Base-by-base conservation (phyloP, 345 rosid species). In the Eucalyptus regnans region DNA sequence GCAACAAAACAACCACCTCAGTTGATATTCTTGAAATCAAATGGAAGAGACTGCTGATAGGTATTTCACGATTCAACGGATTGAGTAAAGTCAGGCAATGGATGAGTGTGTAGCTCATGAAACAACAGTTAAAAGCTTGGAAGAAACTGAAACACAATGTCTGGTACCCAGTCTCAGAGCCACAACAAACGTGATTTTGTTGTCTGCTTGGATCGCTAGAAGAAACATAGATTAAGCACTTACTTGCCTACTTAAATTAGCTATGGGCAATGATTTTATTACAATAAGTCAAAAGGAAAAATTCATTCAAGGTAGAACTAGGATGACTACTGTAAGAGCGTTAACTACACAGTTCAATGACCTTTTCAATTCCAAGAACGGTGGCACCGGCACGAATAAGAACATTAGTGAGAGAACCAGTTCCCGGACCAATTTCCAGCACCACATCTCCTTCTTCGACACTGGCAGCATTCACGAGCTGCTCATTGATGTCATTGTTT, bases 351-450 rank as follows among this genome's bases (percentile, higher is more conserved):
- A 46, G 54, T 44, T 56, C 27, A 22, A 48, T 8, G 33, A 94
- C 99, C 96, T 97, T 97, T 33, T 97, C 99, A 58, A 96, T 94
- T 29, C 96, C 98, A 86, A 97, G 95, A 86, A 97, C 96, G 1
- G 94, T 93, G 89, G 98, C 97, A 51, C 98, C 98, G 22, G 90
- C 90, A 87, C 91, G 90, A 88, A 97, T 41, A 86, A 96, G 98
- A 46, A 94, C 95, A 89, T 95, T 94, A 87, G 99, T 96, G 83
- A 97, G 93, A 86, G 99, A 97, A 86, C 99, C 99, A 37, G 99
- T 96, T 64, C 99, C 99, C 3, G 99, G 98, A 56, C 99, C 99
- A 89, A 97, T 96, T 93, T 96, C 99, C 88, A 97, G 91, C 85
- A 97, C 98, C 79, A 95, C 87, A 86, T 97, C 98, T 87, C 98